A percentile compares a stretch with the other conserved stretches of the same genome.
Evolutionary conservation across 2,329 filamentous ascomycete genomes (phyloP).

Genomic region (Beauveria scarabaeidicola): DNA sequence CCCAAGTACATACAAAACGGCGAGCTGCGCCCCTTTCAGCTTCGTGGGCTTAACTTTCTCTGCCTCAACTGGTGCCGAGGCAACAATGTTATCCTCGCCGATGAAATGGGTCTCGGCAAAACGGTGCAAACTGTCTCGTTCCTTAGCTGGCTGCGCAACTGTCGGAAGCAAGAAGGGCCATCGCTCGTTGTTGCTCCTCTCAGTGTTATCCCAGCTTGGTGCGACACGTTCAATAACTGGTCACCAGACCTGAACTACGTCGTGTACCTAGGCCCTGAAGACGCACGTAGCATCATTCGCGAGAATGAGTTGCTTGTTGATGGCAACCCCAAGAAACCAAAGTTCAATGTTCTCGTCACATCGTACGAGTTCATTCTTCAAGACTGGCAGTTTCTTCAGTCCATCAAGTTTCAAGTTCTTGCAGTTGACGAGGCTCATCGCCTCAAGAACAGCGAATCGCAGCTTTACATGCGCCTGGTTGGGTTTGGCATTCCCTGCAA

Average conservation of each 20-base stretch:
- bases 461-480: slow-evolving; percentile 77
- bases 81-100: slow-evolving; percentile 93
- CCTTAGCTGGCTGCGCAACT: slow-evolving; percentile 92
- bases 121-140: slow-evolving; percentile 97
- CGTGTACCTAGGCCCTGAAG: slow-evolving; percentile 86
- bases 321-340: slow-evolving; percentile 77
- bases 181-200: slow-evolving; percentile 96
- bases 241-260: slow-evolving; percentile 94
- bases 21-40: slow-evolving; percentile 83
- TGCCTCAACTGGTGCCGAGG: slow-evolving; percentile 91
- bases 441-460: slow-evolving; percentile 91
- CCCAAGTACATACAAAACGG: slow-evolving; percentile 79
- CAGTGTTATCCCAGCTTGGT: slow-evolving; percentile 96
- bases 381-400: slow-evolving; percentile 74
- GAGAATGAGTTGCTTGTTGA: slow-evolving; percentile 85
- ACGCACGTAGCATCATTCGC: slow-evolving; percentile 76
- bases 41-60: slow-evolving; percentile 89
- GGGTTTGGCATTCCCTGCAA: slow-evolving; percentile 84
- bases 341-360: slow-evolving; percentile 95
- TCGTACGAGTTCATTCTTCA: slow-evolving; percentile 94
- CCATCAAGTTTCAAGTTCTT: slow-evolving; percentile 96
- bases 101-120: slow-evolving; percentile 98
- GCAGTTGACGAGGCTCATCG: slow-evolving; percentile 95
- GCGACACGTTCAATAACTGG: slow-evolving; percentile 95
- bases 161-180: slow-evolving; percentile 81